Conservation (phyloP, 2,329 filamentous ascomycete genomes). For the Xylariaceae sp. region DNA sequence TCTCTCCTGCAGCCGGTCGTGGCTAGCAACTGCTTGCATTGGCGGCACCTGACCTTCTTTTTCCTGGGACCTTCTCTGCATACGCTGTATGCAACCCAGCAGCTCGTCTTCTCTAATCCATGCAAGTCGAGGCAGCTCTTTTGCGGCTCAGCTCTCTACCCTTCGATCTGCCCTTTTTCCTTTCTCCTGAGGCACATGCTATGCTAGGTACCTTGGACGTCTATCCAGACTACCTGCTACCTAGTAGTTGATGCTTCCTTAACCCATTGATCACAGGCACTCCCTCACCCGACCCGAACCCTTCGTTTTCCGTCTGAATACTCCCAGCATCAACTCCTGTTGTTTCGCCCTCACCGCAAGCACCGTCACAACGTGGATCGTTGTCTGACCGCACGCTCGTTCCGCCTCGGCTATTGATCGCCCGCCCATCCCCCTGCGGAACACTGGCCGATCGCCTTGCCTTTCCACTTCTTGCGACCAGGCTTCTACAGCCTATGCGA, state of each 20-base stretch:
- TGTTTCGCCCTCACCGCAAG: background rate
- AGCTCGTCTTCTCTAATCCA: constrained; percentile 13
- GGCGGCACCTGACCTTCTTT: constrained; percentile 17
- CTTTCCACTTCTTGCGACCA: background rate
- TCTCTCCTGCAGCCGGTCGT: background rate
- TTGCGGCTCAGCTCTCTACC: constrained; percentile 5
- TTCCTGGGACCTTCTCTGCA: constrained; percentile 16
- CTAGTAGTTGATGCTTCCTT: constrained; percentile 3
- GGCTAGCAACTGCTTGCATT: constrained; percentile 12
- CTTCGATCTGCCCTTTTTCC: constrained; percentile 1
- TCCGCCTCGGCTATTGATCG: background rate
- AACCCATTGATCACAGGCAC: constrained; percentile 3
- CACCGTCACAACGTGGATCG: constrained; percentile 11
- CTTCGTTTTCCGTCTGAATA: constrained; percentile 3
- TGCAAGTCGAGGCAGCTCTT: constrained; percentile 14
- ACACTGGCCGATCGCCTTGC: background rate
- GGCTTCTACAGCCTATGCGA: background rate
- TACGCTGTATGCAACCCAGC: constrained; percentile 6
- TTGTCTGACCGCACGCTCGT: constrained; percentile 4
- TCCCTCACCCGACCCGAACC: constrained; percentile 6
- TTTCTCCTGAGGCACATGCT: constrained; percentile 8
- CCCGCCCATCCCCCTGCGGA: background rate
- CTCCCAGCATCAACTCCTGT: background rate
- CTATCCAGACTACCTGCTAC: too few relatives aligned
- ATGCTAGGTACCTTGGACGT: background rate